Evolutionary conservation across 306 rosid genomes (phyloP).

Genomic region (Malus fusca): DNA sequence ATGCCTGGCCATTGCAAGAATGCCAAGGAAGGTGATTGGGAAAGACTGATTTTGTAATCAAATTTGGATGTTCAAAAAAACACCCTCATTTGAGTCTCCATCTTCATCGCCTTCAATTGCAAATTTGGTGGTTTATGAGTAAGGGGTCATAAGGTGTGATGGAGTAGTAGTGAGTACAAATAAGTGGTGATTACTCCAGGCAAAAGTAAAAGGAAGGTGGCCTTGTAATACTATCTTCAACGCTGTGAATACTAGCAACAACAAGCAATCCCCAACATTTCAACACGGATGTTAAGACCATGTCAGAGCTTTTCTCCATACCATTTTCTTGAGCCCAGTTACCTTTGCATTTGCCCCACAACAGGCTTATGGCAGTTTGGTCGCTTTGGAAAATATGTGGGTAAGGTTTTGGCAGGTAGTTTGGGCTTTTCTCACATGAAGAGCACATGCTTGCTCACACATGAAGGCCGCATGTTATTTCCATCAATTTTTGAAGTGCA

Average conservation of each 20-base stretch:
- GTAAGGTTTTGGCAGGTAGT: background rate
- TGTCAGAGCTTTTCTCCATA: background rate
- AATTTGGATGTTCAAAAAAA: background rate
- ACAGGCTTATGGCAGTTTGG: background rate
- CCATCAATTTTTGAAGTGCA: background rate
- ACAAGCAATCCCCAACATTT: background rate
- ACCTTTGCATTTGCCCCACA: background rate
- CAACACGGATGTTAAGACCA: background rate
- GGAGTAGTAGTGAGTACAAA: background rate
- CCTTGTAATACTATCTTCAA: background rate
- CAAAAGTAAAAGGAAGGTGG: background rate
- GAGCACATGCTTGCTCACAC: background rate
- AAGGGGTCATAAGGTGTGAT: background rate
- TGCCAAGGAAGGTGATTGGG: background rate
- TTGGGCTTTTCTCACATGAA: background rate
- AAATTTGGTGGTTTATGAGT: background rate
- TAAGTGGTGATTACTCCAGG: background rate
- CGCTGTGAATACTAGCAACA: background rate
- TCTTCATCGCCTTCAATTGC: background rate
- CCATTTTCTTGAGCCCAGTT: background rate
- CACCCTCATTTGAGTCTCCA: background rate
- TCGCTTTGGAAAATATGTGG: background rate
- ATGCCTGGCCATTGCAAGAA: background rate
- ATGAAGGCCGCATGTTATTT: background rate
- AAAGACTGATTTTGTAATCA: background rate